Conservation (phyloP, 176 grass and related monocot species). For the Pontederia crassipes region DNA sequence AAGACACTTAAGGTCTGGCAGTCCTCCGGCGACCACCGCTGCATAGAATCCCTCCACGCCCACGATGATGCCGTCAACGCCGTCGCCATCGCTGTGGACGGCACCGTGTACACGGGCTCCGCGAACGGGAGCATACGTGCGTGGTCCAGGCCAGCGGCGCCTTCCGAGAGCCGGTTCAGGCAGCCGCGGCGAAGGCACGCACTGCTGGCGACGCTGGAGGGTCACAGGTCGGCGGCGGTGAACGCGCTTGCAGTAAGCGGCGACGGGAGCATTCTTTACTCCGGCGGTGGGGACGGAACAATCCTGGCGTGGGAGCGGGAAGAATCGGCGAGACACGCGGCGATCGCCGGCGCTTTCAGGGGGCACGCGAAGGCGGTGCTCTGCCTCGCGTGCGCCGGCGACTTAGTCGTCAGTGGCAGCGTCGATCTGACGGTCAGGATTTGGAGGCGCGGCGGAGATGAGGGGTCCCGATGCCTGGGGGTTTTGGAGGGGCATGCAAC, state of each 20-base stretch:
- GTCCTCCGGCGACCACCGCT: conserved; percentile 48
- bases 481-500: conserved; percentile 46
- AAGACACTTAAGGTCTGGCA: conserved; percentile 84
- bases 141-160: conserved; percentile 28
- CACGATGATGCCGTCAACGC: conserved; percentile 92
- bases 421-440: conserved; percentile 66
- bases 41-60: conserved; percentile 59
- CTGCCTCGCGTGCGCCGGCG: conserved; percentile 43
- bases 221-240: conserved; percentile 59
- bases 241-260: conserved; percentile 63
- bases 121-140: conserved; percentile 54
- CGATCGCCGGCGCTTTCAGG: conserved; percentile 43
- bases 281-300: conserved; percentile 59
- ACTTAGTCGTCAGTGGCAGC: conserved; percentile 66
- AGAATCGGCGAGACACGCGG: conserved; percentile 59
- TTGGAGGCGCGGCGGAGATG: conserved; percentile 38
- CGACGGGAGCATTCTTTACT: conserved; percentile 38
- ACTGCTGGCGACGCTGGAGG: conserved; percentile 46
- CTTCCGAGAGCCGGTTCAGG: neutral
- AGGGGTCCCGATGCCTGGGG: conserved; percentile 37
- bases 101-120: conserved; percentile 69
- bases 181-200: conserved; percentile 31
- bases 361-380: conserved; percentile 68
- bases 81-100: conserved; percentile 51
- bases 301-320: conserved; percentile 89